Evolutionary conservation across 1,139 yeast species (phyloP).

Genomic region (Taiozyma sp.): DNA sequence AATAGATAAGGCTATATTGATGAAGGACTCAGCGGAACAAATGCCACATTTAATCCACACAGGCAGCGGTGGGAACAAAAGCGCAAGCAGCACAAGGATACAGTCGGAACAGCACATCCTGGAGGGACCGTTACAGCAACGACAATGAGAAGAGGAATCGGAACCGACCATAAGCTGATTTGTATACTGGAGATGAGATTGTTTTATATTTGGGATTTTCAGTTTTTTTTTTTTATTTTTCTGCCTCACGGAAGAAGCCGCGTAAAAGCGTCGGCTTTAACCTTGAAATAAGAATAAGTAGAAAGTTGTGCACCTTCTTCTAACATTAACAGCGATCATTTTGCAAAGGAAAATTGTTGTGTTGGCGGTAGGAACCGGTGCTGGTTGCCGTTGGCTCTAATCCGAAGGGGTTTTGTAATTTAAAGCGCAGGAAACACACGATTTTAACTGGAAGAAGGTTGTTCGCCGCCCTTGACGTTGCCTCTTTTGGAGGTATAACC

Average conservation of each 20-base stretch:
- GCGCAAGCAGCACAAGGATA: constrained; percentile 51
- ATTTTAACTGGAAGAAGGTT: background rate
- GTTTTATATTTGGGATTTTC: background rate
- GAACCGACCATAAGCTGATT: background rate
- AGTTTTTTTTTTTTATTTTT: background rate
- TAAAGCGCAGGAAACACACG: too few relatives aligned
- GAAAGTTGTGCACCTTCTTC: too few relatives aligned
- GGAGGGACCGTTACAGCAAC: background rate
- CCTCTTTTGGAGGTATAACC: too few relatives aligned
- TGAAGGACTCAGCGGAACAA: constrained; percentile 55
- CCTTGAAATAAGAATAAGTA: background rate
- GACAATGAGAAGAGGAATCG: background rate
- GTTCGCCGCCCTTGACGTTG: background rate
- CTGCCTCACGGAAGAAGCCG: background rate
- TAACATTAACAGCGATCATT: background rate
- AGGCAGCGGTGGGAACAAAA: constrained; percentile 66
- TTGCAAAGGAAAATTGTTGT: too few relatives aligned
- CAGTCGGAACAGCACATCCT: constrained; percentile 39
- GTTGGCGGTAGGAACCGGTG: too few relatives aligned
- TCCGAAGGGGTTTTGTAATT: too few relatives aligned
- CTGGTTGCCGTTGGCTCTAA: too few relatives aligned
- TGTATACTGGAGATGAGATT: background rate
- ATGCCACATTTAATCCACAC: constrained; percentile 65
- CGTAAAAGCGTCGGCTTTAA: background rate
- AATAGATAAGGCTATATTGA: constrained; percentile 44